Base-by-base conservation (phyloP, 148 eudicot genomes). In the Bassia scoparia region DNA sequence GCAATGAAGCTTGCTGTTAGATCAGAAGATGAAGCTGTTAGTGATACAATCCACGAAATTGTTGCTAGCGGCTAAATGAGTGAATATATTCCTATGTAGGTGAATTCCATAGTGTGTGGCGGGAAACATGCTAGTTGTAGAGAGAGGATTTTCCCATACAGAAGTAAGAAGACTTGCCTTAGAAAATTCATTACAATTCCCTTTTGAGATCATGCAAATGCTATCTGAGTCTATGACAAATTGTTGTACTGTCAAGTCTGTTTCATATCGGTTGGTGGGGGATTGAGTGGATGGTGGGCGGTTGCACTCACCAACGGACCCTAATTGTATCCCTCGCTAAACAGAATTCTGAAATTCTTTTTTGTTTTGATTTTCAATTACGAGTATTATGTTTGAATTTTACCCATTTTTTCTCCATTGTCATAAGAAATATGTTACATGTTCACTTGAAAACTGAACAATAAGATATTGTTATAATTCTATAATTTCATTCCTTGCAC, bases 1-100 rank as follows among this genome's bases (percentile, higher is more conserved):
- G 99, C 99, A 2, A 95, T 95, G 99, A 95, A 95, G 73, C 88
- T 95, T 13, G 84, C 89, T 23, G 99, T 95, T 37, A 86, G 99
- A 86, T 91, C 99, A 9, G 97, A 95, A 44, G 97, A 95, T 73
- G 91, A 81, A 74, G 83, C 84, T 44, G 96, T 91, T 48, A 89
- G 99, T 41, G 99, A 95, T 74, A 86, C 89, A 33, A 89, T 95
- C 75, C 99, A 95, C 15, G 99, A 95, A 83, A 89, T 91, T 33
- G 99, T 95, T 73, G 96, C 96, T 14, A 95, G 96, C 80, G 95
- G 98, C 77, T 90, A 83, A 66, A 76, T 69, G 52, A 53, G 33
- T 37, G 50, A 54, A 53, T 38, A 53, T 38, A 59, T 53, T 71
- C 50, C 50, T 67, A 48, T 58, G 41, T 33, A 35, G 52, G 43